Conservation (phyloP, 768 basidiomycete genomes). For the Trametes maxima region DNA sequence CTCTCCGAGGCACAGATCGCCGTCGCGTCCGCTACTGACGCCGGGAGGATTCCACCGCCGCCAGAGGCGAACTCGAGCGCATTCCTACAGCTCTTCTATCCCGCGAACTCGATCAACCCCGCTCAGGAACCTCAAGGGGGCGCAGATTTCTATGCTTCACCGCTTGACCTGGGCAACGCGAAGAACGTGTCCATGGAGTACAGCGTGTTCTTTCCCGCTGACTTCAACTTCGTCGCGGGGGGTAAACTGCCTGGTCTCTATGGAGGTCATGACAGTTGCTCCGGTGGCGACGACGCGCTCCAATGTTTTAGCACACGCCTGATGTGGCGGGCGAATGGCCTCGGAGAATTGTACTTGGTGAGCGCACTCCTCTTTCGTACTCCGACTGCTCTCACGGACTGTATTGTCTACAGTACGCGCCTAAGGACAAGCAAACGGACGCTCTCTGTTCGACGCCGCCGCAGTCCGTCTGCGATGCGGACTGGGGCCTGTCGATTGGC, state of each 20-base stretch:
- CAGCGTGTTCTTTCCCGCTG: conserved; percentile 72
- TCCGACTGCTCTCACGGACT: neutral
- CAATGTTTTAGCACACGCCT: conserved; percentile 83
- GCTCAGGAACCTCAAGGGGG: conserved; percentile 65
- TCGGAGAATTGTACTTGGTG: conserved; percentile 78
- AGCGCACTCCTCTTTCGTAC: conserved; percentile 24
- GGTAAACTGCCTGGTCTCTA: conserved; percentile 87
- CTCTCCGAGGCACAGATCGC: conserved; percentile 19
- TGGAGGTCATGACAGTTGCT: conserved; percentile 67
- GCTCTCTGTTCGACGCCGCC: conserved; percentile 59
- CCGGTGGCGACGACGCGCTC: conserved; percentile 70
- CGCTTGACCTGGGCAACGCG: conserved; percentile 48
- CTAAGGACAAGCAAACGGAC: conserved; percentile 66
- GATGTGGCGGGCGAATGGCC: conserved; percentile 76
- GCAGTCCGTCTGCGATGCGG: conserved; percentile 60
- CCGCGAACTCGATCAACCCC: conserved; percentile 70
- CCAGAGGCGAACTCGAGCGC: conserved; percentile 37
- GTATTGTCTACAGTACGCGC: conserved; percentile 59
- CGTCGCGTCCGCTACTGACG: conserved; percentile 5
- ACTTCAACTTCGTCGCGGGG: conserved; percentile 78
- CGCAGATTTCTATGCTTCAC: conserved; percentile 65
- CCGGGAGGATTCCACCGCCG: conserved; percentile 18
- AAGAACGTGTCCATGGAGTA: conserved; percentile 62
- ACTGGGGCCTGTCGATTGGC: conserved; percentile 76
- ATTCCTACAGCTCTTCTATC: conserved; percentile 67